Percentiles rank a stretch among this genome's conserved stretches.
phyloP scores from a whole-genome alignment of 2,329 filamentous ascomycete genomes.

The Cordyceps militaris region DNA sequence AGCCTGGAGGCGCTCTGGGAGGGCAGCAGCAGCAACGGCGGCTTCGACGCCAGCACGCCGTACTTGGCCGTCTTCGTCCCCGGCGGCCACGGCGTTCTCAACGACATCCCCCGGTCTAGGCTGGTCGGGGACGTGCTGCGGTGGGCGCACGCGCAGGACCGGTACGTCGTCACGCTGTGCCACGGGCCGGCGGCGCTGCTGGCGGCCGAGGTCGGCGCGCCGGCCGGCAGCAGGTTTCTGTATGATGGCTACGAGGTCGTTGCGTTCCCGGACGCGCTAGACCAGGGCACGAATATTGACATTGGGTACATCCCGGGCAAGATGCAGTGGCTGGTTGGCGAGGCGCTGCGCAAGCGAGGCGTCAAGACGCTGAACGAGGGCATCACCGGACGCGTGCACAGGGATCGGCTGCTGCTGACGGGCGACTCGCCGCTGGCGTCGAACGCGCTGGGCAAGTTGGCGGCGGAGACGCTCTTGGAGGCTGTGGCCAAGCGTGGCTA shows the following conservation, averaged over 20 bases:
- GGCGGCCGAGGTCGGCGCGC: slow-evolving; percentile 16
- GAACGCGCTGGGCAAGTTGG: slow-evolving; percentile 16
- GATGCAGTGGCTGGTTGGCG: slow-evolving; percentile 18
- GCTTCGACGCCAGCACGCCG: slow-evolving; percentile 13
- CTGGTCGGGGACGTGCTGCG: slow-evolving; percentile 18
- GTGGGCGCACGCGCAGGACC: slow-evolving; percentile 16
- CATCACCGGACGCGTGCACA: slow-evolving; percentile 16
- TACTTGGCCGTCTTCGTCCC: slow-evolving; percentile 18
- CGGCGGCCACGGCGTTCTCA: slow-evolving; percentile 17
- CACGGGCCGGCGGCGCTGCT: slow-evolving; percentile 16
- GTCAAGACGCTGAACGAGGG: slow-evolving; percentile 14
- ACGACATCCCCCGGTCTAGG: slow-evolving; percentile 15
- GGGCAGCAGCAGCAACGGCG: not conserved
- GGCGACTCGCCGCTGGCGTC: slow-evolving; percentile 18
- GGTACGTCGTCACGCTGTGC: slow-evolving; percentile 16
- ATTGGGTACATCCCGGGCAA: slow-evolving; percentile 19
- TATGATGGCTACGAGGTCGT: slow-evolving; percentile 18
- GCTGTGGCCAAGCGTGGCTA: slow-evolving; percentile 13
- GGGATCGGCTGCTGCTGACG: slow-evolving; percentile 15
- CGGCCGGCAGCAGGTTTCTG: slow-evolving; percentile 15
- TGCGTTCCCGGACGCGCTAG: slow-evolving; percentile 18
- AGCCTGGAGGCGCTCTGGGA: slow-evolving; percentile 16
- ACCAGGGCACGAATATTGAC: slow-evolving; percentile 16
- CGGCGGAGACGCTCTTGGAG: slow-evolving; percentile 16
- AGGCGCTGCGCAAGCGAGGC: slow-evolving; percentile 13